Evolutionary conservation across 768 basidiomycete genomes (phyloP).

Genomic region (Fibroporia radiculosa): DNA sequence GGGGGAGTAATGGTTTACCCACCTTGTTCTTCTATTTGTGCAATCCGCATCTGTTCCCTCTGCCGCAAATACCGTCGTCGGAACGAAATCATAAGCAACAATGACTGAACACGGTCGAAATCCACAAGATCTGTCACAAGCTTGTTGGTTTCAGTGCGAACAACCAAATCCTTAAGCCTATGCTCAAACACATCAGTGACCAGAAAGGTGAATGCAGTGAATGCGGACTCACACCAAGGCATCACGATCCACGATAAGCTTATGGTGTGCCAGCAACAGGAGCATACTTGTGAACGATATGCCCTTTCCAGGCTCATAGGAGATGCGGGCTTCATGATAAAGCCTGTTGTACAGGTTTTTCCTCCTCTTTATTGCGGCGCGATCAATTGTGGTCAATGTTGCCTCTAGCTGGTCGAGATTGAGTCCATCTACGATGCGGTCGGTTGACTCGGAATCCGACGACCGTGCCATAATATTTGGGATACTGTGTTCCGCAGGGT

Average conservation of each 20-base stretch:
- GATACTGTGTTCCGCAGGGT: slow-evolving; percentile 62
- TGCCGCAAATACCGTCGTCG: slow-evolving; percentile 59
- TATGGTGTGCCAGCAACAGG: slow-evolving; percentile 81
- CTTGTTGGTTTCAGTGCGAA: slow-evolving; percentile 66
- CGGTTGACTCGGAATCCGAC: slow-evolving; percentile 23
- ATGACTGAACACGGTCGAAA: slow-evolving; percentile 74
- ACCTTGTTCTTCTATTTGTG: slow-evolving; percentile 37
- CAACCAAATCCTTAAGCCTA: slow-evolving; percentile 78
- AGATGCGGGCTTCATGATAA: slow-evolving; percentile 80
- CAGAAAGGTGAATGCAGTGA: neutral
- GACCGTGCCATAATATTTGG: slow-evolving; percentile 50
- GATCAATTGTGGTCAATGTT: slow-evolving; percentile 60
- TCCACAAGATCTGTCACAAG: slow-evolving; percentile 80
- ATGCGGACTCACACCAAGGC: slow-evolving; percentile 67
- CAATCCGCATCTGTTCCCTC: slow-evolving; percentile 32
- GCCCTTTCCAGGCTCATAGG: slow-evolving; percentile 63
- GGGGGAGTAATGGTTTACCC: slow-evolving; percentile 6
- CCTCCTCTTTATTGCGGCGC: slow-evolving; percentile 50
- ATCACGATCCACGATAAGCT: slow-evolving; percentile 82
- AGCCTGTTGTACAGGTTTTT: slow-evolving; percentile 66
- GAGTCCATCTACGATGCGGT: slow-evolving; percentile 40
- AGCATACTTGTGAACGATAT: slow-evolving; percentile 92
- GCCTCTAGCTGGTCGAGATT: slow-evolving; percentile 56
- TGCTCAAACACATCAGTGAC: slow-evolving; percentile 6
- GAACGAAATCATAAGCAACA: slow-evolving; percentile 68